These are phyloP conservation scores for Megacollybia platyphylla DNA, from an alignment of 1,284 basidiomycete genomes.

Conservation along the genomic window DNA sequence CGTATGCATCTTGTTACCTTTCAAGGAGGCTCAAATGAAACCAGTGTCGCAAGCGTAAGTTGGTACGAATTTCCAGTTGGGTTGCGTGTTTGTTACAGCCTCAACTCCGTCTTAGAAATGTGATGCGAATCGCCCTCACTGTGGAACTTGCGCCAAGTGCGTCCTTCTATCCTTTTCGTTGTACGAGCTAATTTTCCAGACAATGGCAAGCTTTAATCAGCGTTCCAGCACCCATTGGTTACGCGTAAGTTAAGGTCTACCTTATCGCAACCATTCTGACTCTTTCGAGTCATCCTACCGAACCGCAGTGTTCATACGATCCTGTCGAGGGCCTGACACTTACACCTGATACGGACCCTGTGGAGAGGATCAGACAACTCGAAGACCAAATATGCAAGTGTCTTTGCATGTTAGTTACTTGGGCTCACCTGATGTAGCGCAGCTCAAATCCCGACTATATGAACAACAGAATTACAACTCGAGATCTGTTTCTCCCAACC, in stretches of 20 bases:
- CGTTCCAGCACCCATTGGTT: conserved; percentile 67
- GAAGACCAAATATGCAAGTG: conserved; percentile 63
- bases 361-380: conserved; percentile 62
- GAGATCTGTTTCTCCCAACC: conserved; percentile 28
- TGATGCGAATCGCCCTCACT: conserved; percentile 70
- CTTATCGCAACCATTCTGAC: neutral
- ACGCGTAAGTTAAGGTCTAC: conserved; percentile 39
- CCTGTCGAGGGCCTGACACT: conserved; percentile 69
- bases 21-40: conserved; percentile 29
- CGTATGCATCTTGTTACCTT: neutral
- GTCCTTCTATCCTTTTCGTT: conserved; percentile 13
- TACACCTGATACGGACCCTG: conserved; percentile 60
- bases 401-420: conserved; percentile 1
- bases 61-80: conserved; percentile 31
- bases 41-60: conserved; percentile 68
- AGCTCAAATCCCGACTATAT: conserved; percentile 48
- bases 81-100: conserved; percentile 3
- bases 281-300: conserved; percentile 52
- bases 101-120: conserved; percentile 46
- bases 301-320: conserved; percentile 73
- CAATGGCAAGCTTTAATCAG: conserved; percentile 71
- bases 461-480: conserved; percentile 28
- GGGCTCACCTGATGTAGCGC: conserved; percentile 24
- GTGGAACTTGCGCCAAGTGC: conserved; percentile 70
- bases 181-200: conserved; percentile 15